Base-by-base conservation (phyloP, 192 early-diverging fungal species). In the Podila verticillata region DNA sequence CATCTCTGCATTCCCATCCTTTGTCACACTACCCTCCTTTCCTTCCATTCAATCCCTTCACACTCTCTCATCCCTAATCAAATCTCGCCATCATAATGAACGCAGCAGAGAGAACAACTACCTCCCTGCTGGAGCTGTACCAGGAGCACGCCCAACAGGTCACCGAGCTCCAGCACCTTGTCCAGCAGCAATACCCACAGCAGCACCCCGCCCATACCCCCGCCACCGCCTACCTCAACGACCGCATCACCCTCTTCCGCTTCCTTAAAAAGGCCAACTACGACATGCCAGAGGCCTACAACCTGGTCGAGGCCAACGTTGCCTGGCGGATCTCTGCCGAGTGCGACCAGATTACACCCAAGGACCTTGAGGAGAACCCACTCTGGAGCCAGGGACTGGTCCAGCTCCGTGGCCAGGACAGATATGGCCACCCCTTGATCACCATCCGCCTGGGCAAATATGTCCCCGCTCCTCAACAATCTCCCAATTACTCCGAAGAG, bases 181-280 rank as follows among this genome's bases (percentile, higher is more conserved):
- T 72, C 66, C 77, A 80, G 29, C 77, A 80, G 32, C 77, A 72
- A 20, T 80, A 80, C 61, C 77, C 77, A 1, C 61, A 39, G 7
- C 32, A 64, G 1, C 69, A 80, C 56, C 70, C 65, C 29, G 60
- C 59, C 29, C 70, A 80, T 32, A 60, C 71, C 29, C 28, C 65
- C 48, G 77, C 70, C 39, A 72, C 77, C 36, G 54, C 39, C 48
- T 80, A 72, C 31, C 70, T 80, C 61, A 72, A 80, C 61, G 77
- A 80, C 48, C 77, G 77, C 51, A 80, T 80, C 48, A 80, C 77
- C 54, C 77, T 80, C 65, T 80, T 80, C 19, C 77, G 77, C 29
- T 80, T 80, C 66, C 77, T 80, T 44, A 80, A 80, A 58, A 80
- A 80, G 66, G 77, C 77, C 29, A 72, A 80, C 61, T 80, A 72